phyloP scores from a whole-genome alignment of 306 rosid species.

The Potentilla sterilis region DNA sequence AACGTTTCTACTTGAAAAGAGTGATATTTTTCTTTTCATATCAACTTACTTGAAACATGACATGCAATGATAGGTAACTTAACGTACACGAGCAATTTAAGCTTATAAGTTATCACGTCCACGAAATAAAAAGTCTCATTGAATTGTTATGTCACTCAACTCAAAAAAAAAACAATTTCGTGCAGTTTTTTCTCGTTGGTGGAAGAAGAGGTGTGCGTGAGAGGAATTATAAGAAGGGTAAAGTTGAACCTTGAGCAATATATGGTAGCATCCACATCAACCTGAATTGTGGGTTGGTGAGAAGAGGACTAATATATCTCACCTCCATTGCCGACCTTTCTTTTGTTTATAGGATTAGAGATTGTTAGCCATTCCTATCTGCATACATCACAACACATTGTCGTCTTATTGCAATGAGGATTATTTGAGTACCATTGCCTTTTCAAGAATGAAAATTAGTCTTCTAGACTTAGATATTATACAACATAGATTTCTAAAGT shows the following conservation, averaged over 20 bases:
- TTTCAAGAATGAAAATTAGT: background rate
- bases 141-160: too few species aligned
- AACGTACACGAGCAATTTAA: too few species aligned
- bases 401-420: background rate
- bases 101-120: background rate
- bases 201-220: background rate
- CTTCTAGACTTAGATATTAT: background rate
- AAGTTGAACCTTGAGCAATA: conserved; percentile 36
- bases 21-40: background rate
- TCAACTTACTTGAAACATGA: background rate
- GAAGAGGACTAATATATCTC: conserved; percentile 25
- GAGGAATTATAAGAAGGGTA: conserved; percentile 16
- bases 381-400: background rate
- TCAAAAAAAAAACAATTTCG: background rate
- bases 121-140: too few species aligned
- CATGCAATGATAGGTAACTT: background rate
- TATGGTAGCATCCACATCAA: conserved; percentile 27
- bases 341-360: background rate
- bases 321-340: background rate
- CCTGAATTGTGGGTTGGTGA: conserved; percentile 34
- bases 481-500: too few species aligned
- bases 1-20: background rate
- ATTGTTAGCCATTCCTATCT: background rate
- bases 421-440: background rate
- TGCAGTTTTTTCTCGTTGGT: too few species aligned